These are phyloP conservation scores for Ceratocystis cacaofunesta DNA, from an alignment of 2,329 filamentous ascomycete genomes.

Conservation along the genomic window DNA sequence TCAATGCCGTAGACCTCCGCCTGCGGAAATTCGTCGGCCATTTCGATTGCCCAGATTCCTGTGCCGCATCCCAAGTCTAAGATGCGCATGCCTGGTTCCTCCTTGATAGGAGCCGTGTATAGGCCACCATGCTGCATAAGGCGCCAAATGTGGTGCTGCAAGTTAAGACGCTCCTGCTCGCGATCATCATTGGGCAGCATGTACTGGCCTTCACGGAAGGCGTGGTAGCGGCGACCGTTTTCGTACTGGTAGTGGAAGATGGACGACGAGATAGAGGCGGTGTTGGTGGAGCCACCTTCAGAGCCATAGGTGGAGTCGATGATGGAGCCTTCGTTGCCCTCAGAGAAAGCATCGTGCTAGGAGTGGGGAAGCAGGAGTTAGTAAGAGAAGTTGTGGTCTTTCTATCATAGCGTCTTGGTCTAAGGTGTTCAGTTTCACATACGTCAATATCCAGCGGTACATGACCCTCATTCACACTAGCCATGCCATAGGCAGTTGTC, in stretches of 20 bases:
- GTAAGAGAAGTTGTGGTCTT: neutral
- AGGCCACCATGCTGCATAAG: constrained; percentile 30
- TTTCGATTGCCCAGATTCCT: constrained; percentile 36
- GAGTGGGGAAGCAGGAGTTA: neutral
- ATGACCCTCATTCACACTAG: constrained; percentile 12
- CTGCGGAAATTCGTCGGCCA: constrained; percentile 34
- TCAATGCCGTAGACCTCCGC: constrained; percentile 34
- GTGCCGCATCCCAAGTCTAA: constrained; percentile 47
- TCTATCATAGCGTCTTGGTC: neutral
- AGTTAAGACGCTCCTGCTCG: constrained; percentile 40
- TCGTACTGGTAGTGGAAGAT: constrained; percentile 32
- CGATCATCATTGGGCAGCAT: constrained; percentile 36
- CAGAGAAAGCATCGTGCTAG: constrained; percentile 13
- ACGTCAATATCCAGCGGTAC: constrained; percentile 14
- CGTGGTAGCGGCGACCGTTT: constrained; percentile 35
- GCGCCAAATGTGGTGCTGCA: constrained; percentile 40
- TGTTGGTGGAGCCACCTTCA: constrained; percentile 23
- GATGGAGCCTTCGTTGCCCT: constrained; percentile 7
- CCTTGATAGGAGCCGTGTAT: constrained; percentile 31
- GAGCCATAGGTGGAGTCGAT: constrained; percentile 26
- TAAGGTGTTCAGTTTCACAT: neutral
- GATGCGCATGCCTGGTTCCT: constrained; percentile 26
- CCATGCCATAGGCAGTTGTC: constrained; percentile 15
- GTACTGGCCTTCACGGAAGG: constrained; percentile 31
- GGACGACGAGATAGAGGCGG: constrained; percentile 28